Evolutionary conservation across 2,329 filamentous ascomycete species (phyloP), one percentile per base, ranked within the genome.

Genomic region (Cercospora brassicicola): DNA sequence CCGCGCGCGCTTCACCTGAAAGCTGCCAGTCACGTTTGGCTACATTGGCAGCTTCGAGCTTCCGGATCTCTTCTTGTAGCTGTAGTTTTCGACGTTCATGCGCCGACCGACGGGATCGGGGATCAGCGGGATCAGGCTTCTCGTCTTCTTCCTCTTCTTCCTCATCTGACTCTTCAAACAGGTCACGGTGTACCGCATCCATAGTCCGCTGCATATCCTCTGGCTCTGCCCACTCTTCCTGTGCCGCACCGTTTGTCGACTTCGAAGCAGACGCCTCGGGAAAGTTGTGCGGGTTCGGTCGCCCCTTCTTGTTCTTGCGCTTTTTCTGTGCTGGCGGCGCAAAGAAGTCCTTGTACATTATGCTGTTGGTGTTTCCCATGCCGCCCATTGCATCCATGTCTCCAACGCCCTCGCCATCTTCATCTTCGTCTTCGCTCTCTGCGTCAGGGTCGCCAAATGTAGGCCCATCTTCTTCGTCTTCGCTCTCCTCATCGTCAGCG

Each of bases 341-440:
- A 76, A 97, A 98, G 82, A 97, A 98, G 79, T 98, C 93, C 69
- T 90, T 89, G 80, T 97, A 98, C 81, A 90, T 93, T 75, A 97
- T 85, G 70, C 94, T 90, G 77, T 97, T 96, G 60, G 94, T 93
- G 75, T 96, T 96, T 70, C 85, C 83, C 71, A 85, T 82, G 59
- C 86, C 87, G 61, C 86, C 85, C 45, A 85, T 73, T 36, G 75
- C 81, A 62, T 82, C 81, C 70, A 84, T 77, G 13, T 84, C 87
- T 55, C 87, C 87, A 13, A 86, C 85, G 15, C 88, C 87, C 28
- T 86, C 79, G 11, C 81, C 81, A 36, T 86, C 84, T 10, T 86
- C 84, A 18, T 84, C 83, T 56, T 82, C 85, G 67, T 93, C 90
- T 36, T 91, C 89, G 65, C 87, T 87, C 2, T 80, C 88, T 31